A percentile compares a stretch with the other conserved stretches of the same genome.
Conservation (phyloP, 768 basidiomycete genomes). For the Boletus reticulatus region DNA sequence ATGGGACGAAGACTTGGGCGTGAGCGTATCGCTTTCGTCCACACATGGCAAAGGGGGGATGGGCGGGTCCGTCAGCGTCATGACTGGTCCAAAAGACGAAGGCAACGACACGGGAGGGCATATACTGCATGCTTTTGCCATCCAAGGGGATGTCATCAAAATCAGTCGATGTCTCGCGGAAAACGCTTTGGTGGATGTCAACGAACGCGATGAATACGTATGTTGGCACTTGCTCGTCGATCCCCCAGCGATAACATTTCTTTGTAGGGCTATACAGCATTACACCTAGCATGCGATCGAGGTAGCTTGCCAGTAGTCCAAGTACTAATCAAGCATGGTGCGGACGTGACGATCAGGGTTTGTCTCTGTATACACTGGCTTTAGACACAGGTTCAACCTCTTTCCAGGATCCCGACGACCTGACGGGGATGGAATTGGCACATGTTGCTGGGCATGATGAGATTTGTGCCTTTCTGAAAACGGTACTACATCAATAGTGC, state of each 20-base stretch:
- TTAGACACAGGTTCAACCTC: slow-evolving; percentile 2
- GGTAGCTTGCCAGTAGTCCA: slow-evolving; percentile 60
- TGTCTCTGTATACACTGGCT: background rate
- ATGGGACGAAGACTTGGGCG: slow-evolving; percentile 41
- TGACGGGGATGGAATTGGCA: slow-evolving; percentile 61
- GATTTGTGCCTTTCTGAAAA: slow-evolving; percentile 38
- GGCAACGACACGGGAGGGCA: slow-evolving; percentile 43
- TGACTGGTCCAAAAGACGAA: slow-evolving; percentile 39
- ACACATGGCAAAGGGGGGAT: slow-evolving; percentile 37
- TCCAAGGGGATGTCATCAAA: slow-evolving; percentile 50
- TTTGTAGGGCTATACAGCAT: slow-evolving; percentile 77
- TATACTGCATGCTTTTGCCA: slow-evolving; percentile 59
- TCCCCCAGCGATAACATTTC: slow-evolving; percentile 1
- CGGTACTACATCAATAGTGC: slow-evolving; percentile 13
- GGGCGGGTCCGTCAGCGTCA: slow-evolving; percentile 62
- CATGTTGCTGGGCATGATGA: slow-evolving; percentile 53
- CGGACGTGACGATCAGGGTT: slow-evolving; percentile 65
- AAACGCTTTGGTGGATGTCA: slow-evolving; percentile 45
- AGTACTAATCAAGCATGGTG: slow-evolving; percentile 61
- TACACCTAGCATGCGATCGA: slow-evolving; percentile 86
- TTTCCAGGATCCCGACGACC: slow-evolving; percentile 63
- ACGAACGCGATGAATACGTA: slow-evolving; percentile 74
- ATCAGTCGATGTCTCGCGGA: slow-evolving; percentile 44
- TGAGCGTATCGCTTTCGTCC: slow-evolving; percentile 22
- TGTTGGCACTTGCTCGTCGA: slow-evolving; percentile 23